Conservation (phyloP, 495 filamentous ascomycete species). For the Aspergillus coremiiformis region DNA sequence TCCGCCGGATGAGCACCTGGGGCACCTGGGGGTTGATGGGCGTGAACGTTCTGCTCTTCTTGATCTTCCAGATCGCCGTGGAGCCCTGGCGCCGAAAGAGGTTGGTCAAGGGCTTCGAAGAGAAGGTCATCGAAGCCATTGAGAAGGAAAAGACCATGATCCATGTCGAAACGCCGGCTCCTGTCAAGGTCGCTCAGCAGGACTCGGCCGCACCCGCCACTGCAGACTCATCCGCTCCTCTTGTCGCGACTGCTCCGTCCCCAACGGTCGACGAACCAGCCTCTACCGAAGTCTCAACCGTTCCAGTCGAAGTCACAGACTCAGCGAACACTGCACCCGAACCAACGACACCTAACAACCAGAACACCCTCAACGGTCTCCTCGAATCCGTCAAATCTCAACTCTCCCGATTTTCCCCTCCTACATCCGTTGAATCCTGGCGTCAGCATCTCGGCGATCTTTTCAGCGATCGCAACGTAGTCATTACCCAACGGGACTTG, state of each 20-base stretch:
- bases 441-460: constrained; percentile 41
- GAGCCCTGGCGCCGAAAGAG: constrained; percentile 84
- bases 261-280: neutral
- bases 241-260: neutral
- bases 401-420: constrained; percentile 16
- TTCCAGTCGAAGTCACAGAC: neutral
- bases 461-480: constrained; percentile 63
- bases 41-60: constrained; percentile 81
- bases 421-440: constrained; percentile 39
- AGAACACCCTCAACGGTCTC: constrained; percentile 1
- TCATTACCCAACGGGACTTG: constrained; percentile 63
- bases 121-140: constrained; percentile 72
- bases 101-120: constrained; percentile 69
- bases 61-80: constrained; percentile 84
- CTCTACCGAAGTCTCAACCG: neutral
- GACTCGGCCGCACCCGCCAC: neutral
- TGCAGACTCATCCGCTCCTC: neutral
- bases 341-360: neutral
- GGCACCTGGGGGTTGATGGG: constrained; percentile 98
- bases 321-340: constrained; percentile 4
- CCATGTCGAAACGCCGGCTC: constrained; percentile 12
- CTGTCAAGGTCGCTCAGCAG: constrained; percentile 1
- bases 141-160: constrained; percentile 56
- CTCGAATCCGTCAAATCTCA: constrained; percentile 21
- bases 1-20: constrained; percentile 92